Evolutionary conservation across 1,139 yeast genomes (phyloP).

Genomic region (Pichia sorboxylosa): DNA sequence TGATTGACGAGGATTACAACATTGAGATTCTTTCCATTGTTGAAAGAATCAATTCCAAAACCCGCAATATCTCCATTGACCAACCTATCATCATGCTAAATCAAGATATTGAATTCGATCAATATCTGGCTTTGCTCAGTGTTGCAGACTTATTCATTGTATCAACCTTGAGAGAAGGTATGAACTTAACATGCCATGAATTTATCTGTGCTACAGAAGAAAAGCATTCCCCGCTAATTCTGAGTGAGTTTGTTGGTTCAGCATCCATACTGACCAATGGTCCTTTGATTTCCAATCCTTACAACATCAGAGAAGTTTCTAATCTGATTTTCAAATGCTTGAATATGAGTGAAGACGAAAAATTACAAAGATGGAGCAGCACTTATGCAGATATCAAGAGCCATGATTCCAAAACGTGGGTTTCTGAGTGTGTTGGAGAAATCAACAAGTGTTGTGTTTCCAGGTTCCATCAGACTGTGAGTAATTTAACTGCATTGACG

Average conservation of each 20-base stretch:
- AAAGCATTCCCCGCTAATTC: constrained; percentile 67
- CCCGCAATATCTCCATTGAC: constrained; percentile 56
- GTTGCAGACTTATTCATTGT: constrained; percentile 87
- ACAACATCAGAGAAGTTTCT: constrained; percentile 66
- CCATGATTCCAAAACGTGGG: constrained; percentile 73
- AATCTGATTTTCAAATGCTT: constrained; percentile 50
- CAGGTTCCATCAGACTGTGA: constrained; percentile 39
- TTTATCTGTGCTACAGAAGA: constrained; percentile 67
- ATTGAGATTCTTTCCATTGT: constrained; percentile 67
- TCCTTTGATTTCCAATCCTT: constrained; percentile 77
- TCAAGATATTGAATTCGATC: constrained; percentile 81
- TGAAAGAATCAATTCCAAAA: constrained; percentile 70
- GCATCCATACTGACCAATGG: constrained; percentile 67
- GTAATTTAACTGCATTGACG: constrained; percentile 26
- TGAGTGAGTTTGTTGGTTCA: constrained; percentile 92
- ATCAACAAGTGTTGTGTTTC: constrained; percentile 34
- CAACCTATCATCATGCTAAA: constrained; percentile 83
- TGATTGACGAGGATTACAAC: constrained; percentile 46
- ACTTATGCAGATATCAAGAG: constrained; percentile 47
- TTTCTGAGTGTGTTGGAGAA: constrained; percentile 41
- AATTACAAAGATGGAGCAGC: constrained; percentile 47
- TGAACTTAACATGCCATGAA: constrained; percentile 93
- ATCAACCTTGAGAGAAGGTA: constrained; percentile 89
- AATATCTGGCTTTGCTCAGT: constrained; percentile 71
- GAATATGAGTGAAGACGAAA: constrained; percentile 51